Base-by-base conservation (phyloP, 2,329 filamentous ascomycete species). In the Neofusicoccum ribis region DNA sequence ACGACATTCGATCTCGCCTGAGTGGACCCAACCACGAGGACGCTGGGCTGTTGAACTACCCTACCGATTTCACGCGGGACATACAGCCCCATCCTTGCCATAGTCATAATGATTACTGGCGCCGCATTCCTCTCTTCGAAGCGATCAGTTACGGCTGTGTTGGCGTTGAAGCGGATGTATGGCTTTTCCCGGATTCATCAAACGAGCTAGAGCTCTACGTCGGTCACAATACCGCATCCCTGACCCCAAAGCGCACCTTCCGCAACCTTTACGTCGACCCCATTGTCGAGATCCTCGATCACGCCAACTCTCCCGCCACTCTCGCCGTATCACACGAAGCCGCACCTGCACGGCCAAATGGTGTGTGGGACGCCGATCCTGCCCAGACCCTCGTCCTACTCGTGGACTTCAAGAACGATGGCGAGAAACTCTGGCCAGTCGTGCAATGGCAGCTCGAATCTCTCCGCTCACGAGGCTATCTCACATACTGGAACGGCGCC, bases 101-200 rank as follows among this genome's bases (percentile, higher is more conserved):
- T 69, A 86, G 84, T 3, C 85, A 87, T 69, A 87, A 87, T 69
- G 85, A 87, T 71, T 86, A 87, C 72, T 86, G 83, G 84, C 82
- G 84, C 8, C 77, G 76, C 2, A 77, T 85, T 0, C 85, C 85
- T 0, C 77, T 87, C 0, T 85, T 80, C 70, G 83, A 84, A n/a
- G 85, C 85, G 11, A 75, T 87, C 0, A 76, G 80, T 65, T 83
- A 79, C 27, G 85, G 85, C 49, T 86, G 84, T 70, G 80, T 82
- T 12, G 79, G 84, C 37, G 82, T 86, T 17, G 85, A 87, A 75
- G 85, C 85, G 2, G 85, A 87, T 66, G 81, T 87, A 37, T 86
- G 84, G 84, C 77, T 84, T 7, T 82, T 83, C 64, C 54, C 54
- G 1, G 75, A 80, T 46, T 20, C 41, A 20, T 46, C 41, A n/a